Conservation (phyloP, 1,284 basidiomycete species). For the Thecaphora thlaspeos region DNA sequence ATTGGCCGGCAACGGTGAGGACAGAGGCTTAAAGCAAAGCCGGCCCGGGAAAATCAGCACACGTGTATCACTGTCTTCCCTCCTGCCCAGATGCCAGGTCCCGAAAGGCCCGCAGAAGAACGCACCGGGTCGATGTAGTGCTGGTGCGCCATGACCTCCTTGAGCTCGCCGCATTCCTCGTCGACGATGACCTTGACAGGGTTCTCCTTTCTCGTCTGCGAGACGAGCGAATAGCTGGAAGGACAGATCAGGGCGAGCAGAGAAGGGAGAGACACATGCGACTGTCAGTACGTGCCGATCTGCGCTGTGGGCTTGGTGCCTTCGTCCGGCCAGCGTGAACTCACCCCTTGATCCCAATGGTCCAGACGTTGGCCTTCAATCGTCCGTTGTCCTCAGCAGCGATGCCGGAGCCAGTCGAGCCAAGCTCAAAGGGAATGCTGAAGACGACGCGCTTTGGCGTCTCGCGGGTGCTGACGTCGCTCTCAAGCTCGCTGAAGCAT, state of each 20-base stretch:
- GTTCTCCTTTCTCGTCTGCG: conserved; percentile 31
- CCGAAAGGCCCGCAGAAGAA: conserved; percentile 67
- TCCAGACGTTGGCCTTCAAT: conserved; percentile 64
- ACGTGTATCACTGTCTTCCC: too few species aligned
- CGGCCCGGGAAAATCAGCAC: too few species aligned
- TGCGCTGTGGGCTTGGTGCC: too few species aligned
- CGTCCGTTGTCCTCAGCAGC: conserved; percentile 28
- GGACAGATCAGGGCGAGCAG: neutral
- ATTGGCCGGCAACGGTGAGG: too few species aligned
- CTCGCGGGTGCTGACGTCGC: conserved; percentile 61
- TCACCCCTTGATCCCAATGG: conserved; percentile 87
- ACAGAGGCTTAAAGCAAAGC: too few species aligned
- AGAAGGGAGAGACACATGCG: too few species aligned
- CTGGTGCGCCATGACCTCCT: conserved; percentile 41
- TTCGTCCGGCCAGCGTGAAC: neutral
- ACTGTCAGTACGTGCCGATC: too few species aligned
- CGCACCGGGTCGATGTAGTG: conserved; percentile 71
- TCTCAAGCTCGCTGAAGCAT: conserved; percentile 52
- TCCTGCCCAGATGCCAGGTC: conserved; percentile 75
- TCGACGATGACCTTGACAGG: conserved; percentile 49
- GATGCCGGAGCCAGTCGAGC: conserved; percentile 35
- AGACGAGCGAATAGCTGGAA: conserved; percentile 46
- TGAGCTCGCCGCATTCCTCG: conserved; percentile 38
- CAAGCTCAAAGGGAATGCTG: conserved; percentile 77
- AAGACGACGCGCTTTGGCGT: conserved; percentile 84